Base-by-base conservation (phyloP, 2,329 filamentous ascomycete species). In the Torrubiella hemipterigena region DNA sequence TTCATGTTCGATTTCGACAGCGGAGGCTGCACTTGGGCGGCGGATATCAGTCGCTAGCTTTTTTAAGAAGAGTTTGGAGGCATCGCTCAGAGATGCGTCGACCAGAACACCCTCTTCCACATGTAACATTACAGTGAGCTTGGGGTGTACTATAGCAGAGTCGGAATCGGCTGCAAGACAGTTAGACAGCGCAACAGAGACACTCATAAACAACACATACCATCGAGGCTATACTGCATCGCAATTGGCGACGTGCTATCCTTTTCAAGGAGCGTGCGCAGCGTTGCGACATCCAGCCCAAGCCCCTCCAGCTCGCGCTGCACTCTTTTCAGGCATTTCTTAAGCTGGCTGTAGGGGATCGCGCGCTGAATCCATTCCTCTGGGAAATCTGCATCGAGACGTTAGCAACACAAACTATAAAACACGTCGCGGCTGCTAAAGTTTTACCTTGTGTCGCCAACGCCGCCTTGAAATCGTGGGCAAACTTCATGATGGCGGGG, bases 241-340 rank as follows among this genome's bases (percentile, higher is more conserved):
- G 59, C 50, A 32, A 61, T 53, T 22, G 59, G 56, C 13, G 61
- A 59, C 35, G 61, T 52, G 46, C 63, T 56, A 37, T 65, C 56
- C 18, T 63, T 55, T 33, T 66, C 61, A 33, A 81, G 63, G 17
- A 91, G 65, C 35, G 71, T 68, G 28, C 73, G 67, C 33, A 93
- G 59, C 2, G 79, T 85, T 8, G 77, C 67, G 5, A 72, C 70
- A 40, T 83, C 79, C 18, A 93, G 70, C 7, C 84, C 84, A 11
- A 89, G 59, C 20, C 68, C 65, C 24, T 65, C 59, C 31, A 93
- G 66, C 59, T 93, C 83, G 31, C 62, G 59, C 41, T 78, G 73
- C 30, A 93, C 77, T 49, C 77, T 78, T 50, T 87, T 89, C 49
- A 93, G 78, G 55, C 81, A 83, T 60, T 93, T 93, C 57, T 93